Conservation (phyloP, 164 flowering plant genomes). For the Taxillus chinensis region DNA sequence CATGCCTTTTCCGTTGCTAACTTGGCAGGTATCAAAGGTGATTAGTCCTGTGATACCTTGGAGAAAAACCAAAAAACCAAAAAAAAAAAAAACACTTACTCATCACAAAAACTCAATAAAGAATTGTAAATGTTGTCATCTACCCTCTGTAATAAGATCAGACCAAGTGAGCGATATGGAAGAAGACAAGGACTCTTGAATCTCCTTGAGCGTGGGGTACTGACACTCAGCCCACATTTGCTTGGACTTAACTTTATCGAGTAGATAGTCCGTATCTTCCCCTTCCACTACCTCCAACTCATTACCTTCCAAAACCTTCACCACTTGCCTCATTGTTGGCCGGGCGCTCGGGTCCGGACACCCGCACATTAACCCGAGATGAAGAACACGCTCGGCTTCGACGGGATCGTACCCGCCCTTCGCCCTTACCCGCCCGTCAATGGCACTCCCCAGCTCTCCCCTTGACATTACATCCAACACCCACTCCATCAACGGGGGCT, state of each 20-base stretch:
- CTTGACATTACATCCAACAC: constrained; percentile 26
- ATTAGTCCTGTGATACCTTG: too few species aligned
- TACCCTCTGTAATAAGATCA: constrained; percentile 21
- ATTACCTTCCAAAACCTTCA: constrained; percentile 34
- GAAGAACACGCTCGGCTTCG: constrained; percentile 39
- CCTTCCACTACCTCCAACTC: constrained; percentile 16
- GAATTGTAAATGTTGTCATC: constrained; percentile 11
- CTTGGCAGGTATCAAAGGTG: too few species aligned
- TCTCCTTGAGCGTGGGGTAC: constrained; percentile 34
- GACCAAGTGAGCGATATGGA: constrained; percentile 34
- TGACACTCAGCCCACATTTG: constrained; percentile 21
- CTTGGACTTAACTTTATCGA: constrained; percentile 14
- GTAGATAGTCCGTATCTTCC: constrained; percentile 28
- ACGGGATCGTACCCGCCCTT: constrained; percentile 26
- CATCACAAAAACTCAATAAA: neutral
- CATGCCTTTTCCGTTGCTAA: too few species aligned
- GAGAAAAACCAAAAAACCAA: too few species aligned
- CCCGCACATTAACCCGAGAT: constrained; percentile 49
- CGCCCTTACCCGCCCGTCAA: constrained; percentile 28
- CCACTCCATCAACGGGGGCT: constrained; percentile 39
- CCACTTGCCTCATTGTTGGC: constrained; percentile 62
- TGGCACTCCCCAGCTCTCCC: constrained; percentile 24
- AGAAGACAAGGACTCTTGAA: constrained; percentile 22
- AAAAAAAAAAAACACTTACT: too few species aligned
- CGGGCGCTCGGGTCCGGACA: constrained; percentile 36